Conservation (phyloP, 306 rosid genomes). For the Cercis canadensis region DNA sequence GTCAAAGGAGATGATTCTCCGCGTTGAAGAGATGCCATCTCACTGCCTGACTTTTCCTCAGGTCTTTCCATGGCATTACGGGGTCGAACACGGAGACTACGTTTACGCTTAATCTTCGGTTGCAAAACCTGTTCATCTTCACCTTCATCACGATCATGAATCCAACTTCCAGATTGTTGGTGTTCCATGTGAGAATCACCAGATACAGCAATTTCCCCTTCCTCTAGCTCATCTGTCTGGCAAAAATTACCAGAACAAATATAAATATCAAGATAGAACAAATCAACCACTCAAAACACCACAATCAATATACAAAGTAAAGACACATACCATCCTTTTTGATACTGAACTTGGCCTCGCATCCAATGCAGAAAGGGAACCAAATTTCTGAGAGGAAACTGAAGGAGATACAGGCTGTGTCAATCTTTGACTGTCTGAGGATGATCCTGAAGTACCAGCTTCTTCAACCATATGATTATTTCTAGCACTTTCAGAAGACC, state of each 20-base stretch:
- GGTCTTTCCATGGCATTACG: conserved; percentile 75
- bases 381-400: conserved; percentile 87
- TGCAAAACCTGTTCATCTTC: conserved; percentile 96
- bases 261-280: conserved; percentile 40
- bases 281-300: conserved; percentile 32
- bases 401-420: conserved; percentile 64
- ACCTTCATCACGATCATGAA: conserved; percentile 91
- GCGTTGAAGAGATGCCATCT: conserved; percentile 61
- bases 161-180: conserved; percentile 93
- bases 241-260: conserved; percentile 45
- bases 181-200: conserved; percentile 92
- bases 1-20: conserved; percentile 75
- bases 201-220: conserved; percentile 94
- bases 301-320: conserved; percentile 41
- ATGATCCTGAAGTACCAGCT: conserved; percentile 81
- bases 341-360: conserved; percentile 78
- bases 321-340: conserved; percentile 66
- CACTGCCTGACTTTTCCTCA: conserved; percentile 75
- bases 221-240: conserved; percentile 91
- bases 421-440: conserved; percentile 72
- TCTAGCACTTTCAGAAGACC: conserved; percentile 57
- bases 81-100: conserved; percentile 88
- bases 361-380: conserved; percentile 88
- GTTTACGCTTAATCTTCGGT: conserved; percentile 89
- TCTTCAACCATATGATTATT: conserved; percentile 65